A percentile compares a stretch with the other conserved stretches of the same genome.
Evolutionary conservation across 768 basidiomycete species (phyloP).

Genomic region (Phylloporus sp.): DNA sequence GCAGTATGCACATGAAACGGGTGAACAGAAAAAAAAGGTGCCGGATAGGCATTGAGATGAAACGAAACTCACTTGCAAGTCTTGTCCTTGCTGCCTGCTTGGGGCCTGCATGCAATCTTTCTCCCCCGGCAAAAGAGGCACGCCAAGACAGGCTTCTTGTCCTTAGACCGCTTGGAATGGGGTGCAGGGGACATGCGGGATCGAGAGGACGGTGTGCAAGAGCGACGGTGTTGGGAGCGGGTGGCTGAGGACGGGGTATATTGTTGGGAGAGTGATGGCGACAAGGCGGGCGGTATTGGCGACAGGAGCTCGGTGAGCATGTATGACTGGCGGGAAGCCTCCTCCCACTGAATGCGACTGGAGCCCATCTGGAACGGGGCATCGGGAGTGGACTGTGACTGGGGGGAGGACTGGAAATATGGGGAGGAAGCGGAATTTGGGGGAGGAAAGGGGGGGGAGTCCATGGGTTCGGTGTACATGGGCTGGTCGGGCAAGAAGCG

Average conservation of each 20-base stretch:
- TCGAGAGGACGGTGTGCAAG: conserved; percentile 28
- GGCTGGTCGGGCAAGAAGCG: neutral
- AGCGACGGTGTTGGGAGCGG: conserved; percentile 22
- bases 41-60: neutral
- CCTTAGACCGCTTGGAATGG: conserved; percentile 24
- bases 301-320: conserved; percentile 17
- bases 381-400: conserved; percentile 15
- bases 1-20: conserved; percentile 12
- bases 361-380: neutral
- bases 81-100: conserved; percentile 48
- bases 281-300: conserved; percentile 5
- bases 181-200: conserved; percentile 25
- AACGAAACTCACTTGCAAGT: conserved; percentile 60
- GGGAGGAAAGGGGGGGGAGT: conserved; percentile 29
- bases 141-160: conserved; percentile 59
- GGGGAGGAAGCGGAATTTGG: conserved; percentile 21
- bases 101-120: conserved; percentile 66
- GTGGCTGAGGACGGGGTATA: conserved; percentile 9
- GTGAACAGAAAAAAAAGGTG: conserved; percentile 10
- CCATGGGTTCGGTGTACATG: conserved; percentile 26
- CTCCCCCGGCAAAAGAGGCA: conserved; percentile 65
- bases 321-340: conserved; percentile 15
- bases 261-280: conserved; percentile 11
- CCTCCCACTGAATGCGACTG: conserved; percentile 24
- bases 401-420: conserved; percentile 13